Conservation (phyloP, 1,139 yeast species). For the Candida sanyaensis region DNA sequence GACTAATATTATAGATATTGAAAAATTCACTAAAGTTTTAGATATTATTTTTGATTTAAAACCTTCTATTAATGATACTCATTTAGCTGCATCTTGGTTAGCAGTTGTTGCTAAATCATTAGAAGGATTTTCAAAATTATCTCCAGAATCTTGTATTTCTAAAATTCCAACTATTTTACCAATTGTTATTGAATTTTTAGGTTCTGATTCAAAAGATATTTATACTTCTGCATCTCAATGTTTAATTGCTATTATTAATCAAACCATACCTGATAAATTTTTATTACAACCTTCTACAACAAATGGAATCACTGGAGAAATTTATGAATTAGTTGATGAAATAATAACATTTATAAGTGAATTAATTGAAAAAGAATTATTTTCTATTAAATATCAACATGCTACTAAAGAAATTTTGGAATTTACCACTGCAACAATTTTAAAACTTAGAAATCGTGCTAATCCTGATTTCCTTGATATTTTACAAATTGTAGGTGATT, state of each 20-base stretch:
- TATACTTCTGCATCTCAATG: conserved; percentile 84
- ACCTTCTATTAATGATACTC: conserved; percentile 80
- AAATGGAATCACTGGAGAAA: conserved; percentile 40
- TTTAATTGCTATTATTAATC: conserved; percentile 70
- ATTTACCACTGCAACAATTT: conserved; percentile 63
- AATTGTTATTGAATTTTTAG: conserved; percentile 59
- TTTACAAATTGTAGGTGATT: conserved; percentile 74
- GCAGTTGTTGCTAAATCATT: conserved; percentile 91
- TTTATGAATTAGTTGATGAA: conserved; percentile 59
- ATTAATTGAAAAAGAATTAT: conserved; percentile 54
- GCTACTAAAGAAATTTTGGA: conserved; percentile 78
- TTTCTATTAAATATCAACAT: conserved; percentile 74
- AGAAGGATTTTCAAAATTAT: conserved; percentile 62
- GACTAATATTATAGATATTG: conserved; percentile 62
- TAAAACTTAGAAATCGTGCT: conserved; percentile 64
- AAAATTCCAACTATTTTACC: conserved; percentile 61
- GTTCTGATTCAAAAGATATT: conserved; percentile 68
- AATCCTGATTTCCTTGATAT: conserved; percentile 72
- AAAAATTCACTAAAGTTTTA: conserved; percentile 63
- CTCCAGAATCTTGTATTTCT: conserved; percentile 56
- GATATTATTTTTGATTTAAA: conserved; percentile 75
- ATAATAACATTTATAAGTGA: conserved; percentile 50
- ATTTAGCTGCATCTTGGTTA: conserved; percentile 91
- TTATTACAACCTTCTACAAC: conserved; percentile 53
- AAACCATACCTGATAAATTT: conserved; percentile 62